phyloP scores from a whole-genome alignment of 371 early-diverging fungal genomes.

The Rhizopus delemar region DNA sequence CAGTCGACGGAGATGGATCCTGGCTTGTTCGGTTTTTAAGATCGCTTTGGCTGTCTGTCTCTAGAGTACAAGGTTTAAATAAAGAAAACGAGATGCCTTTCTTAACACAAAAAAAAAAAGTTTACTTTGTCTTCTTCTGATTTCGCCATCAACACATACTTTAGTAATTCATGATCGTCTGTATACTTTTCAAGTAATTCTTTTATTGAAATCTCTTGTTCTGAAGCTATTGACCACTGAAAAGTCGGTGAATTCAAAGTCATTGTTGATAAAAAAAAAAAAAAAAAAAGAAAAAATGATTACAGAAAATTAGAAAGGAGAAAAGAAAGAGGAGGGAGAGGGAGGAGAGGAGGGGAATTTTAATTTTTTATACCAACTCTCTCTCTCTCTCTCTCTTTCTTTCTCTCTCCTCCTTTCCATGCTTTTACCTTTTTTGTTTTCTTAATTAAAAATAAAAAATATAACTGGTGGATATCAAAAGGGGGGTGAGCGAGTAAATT shows the following conservation, averaged over 20 bases:
- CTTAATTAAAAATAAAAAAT: too few species aligned
- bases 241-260: slow-evolving; percentile 10
- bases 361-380: background rate
- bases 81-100: background rate
- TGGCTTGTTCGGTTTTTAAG: slow-evolving; percentile 39
- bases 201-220: slow-evolving; percentile 37
- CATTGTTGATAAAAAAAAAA: slow-evolving; percentile 7
- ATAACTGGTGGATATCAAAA: too few species aligned
- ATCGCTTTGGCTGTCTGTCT: slow-evolving; percentile 39
- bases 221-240: slow-evolving; percentile 27
- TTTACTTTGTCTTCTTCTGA: slow-evolving; percentile 57
- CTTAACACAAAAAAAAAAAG: background rate
- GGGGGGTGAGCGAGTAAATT: too few species aligned
- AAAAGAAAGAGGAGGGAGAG: slow-evolving; percentile 14
- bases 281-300: slow-evolving; percentile 1
- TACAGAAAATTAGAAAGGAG: slow-evolving; percentile 2
- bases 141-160: slow-evolving; percentile 49
- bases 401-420: background rate
- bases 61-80: slow-evolving; percentile 19
- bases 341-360: slow-evolving; percentile 10
- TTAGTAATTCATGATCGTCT: slow-evolving; percentile 43
- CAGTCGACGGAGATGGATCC: slow-evolving; percentile 36
- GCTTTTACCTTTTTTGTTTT: too few species aligned
- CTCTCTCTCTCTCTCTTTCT: background rate
- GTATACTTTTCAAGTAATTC: slow-evolving; percentile 49